These are phyloP conservation scores for Globisporangium acanthophoron DNA, from an alignment of 352 stramenopile species.

Conservation along the genomic window DNA sequence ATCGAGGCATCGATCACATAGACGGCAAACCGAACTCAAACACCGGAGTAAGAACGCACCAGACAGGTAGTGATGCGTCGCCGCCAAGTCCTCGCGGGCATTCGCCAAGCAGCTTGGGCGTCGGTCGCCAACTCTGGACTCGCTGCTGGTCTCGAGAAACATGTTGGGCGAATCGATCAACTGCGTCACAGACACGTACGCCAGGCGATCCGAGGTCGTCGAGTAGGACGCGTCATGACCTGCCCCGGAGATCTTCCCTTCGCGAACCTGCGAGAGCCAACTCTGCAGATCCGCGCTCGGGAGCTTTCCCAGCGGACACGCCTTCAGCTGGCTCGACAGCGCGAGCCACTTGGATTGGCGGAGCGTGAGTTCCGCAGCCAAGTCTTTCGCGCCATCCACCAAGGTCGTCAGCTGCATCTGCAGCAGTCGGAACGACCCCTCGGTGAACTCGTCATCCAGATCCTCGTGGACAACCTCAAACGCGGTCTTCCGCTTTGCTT, in stretches of 20 bases:
- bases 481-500: background rate
- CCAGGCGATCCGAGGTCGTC: constrained; percentile 10
- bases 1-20: background rate
- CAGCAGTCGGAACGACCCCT: constrained; percentile 14
- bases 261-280: constrained; percentile 66
- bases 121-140: background rate
- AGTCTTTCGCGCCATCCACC: constrained; percentile 14
- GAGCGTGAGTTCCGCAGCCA: constrained; percentile 25
- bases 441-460: constrained; percentile 1
- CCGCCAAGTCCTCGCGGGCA: constrained; percentile 36
- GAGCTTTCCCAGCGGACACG: constrained; percentile 42
- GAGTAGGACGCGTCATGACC: constrained; percentile 39
- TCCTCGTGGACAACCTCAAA: constrained; percentile 1
- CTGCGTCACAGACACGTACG: constrained; percentile 6
- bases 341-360: constrained; percentile 65
- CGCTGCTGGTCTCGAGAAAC: constrained; percentile 17
- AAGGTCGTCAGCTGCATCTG: constrained; percentile 17
- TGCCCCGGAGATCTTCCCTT: constrained; percentile 74
- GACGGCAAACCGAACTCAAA: background rate
- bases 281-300: constrained; percentile 62
- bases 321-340: constrained; percentile 59
- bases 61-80: constrained; percentile 29
- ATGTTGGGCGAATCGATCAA: constrained; percentile 17
- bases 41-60: constrained; percentile 8
- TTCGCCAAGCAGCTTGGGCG: constrained; percentile 26